Base-by-base conservation (phyloP, 192 early-diverging fungal species). In the Funneliformis geosporum region DNA sequence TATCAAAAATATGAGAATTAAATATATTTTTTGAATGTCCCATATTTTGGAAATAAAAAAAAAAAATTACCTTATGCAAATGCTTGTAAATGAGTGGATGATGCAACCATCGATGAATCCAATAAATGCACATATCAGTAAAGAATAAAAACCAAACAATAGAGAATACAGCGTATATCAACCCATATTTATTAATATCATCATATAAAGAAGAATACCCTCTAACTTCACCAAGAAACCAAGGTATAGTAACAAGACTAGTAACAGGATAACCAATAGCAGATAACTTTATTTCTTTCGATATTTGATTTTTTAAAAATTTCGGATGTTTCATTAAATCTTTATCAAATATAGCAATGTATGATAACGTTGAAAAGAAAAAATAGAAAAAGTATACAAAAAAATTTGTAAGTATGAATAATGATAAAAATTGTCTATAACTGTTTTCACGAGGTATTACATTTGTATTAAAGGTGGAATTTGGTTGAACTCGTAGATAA, bases 71-170 rank as follows among this genome's bases (percentile, higher is more conserved):
- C 88, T 94, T 93, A 89, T 99, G 98, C 62, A 97, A 85, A 84
- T 90, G 89, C 81, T 93, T 92, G 82, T 99, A 99, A 60, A 99
- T 80, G 47, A 85, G 70, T 61, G 96, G 98, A 79, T 97, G 95
- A 82, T 99, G 96, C 81, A 95, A 89, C 75, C 88, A 89, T 23
- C 98, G 94, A 84, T 99, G 98, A 71, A 97, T 92, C 96, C 96
- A 99, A 85, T 99, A 99, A 75, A 99, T 95, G 72, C 92, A 88
- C 83, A 91, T 95, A 79, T 99, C 98, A 18, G 96, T 98, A 74
- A 98, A 97, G 82, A 95, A 76, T 75, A 99, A 89, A 84, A 98
- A 99, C 80, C 83, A 67, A 38, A 87, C 73, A 14, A 95, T 79
- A 62, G 91, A 93, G 3, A 93, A 21, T 4, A 91, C 65, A 60